Evolutionary conservation across 345 rosid genomes (phyloP), one percentile per base, ranked within the genome.

Genomic region (Carallia brachiata): DNA sequence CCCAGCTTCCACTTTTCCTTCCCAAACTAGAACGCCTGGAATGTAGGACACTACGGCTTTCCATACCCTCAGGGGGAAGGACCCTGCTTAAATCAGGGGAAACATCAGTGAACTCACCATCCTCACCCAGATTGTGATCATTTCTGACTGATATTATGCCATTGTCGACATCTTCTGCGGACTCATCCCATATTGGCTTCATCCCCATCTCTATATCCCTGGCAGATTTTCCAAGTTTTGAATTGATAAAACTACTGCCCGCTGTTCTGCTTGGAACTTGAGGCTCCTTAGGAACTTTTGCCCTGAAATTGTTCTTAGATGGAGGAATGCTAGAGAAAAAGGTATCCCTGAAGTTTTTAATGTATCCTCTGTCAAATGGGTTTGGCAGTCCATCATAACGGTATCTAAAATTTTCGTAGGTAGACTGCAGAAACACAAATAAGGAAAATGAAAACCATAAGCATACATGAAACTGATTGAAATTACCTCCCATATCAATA

Each of bases 381-480:
- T 90, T 95, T 67, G 74, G 73, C 8, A 61, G 87, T 37, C 81
- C 74, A 58, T 87, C 92, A 70, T 90, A 90, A 31, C 85, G 90
- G 69, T 81, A 84, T 81, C 94, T 90, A 67, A 90, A 90, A 78
- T 92, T 95, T 69, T 95, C 99, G 37, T 95, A 89, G 0, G 99
- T 95, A 36, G 98, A 90, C 99, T 95, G 96, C 85, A 71, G 73
- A 63, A 72, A 53, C 57, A 80, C 50, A 71, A n/a, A 39, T 32
- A 62, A 70, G 19, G 36, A 30, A 2, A 30, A 8, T 9, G 39
- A 65, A 66, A 75, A 47, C n/a, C 17, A 31, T 23, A 44, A 18
- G 50, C 27, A n/a, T 5, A 2, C 6, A 28, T 32, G 27, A 8
- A 58, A 60, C 67, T 44, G 56, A 50, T 30, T n/a, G 23, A 7